Percentiles rank a stretch among this genome's conserved stretches.
Conservation (phyloP, 495 filamentous ascomycete species). For the Immersiella caudata region DNA sequence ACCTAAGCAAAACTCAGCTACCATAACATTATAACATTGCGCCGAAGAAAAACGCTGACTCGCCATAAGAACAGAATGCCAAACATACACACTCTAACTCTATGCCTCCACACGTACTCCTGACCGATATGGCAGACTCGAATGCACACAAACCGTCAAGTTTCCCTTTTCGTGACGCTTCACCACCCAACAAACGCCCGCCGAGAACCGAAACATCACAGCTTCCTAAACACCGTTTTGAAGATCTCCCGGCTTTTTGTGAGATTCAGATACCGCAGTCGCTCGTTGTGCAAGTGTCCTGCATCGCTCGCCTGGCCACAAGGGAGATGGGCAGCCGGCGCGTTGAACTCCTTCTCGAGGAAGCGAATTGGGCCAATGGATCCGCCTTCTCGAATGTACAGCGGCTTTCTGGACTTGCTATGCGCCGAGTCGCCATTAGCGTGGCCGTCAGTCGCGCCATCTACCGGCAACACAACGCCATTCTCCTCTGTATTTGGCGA, state of each 20-base stretch:
- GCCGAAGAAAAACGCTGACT: too few species aligned
- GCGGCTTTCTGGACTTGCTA: slow-evolving; percentile 54
- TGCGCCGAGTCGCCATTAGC: slow-evolving; percentile 22
- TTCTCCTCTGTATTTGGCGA: neutral
- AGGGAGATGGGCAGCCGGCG: slow-evolving; percentile 89
- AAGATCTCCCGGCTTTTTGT: slow-evolving; percentile 93
- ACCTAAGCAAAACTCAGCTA: too few species aligned
- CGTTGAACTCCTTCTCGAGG: slow-evolving; percentile 90
- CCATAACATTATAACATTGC: too few species aligned
- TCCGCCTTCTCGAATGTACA: slow-evolving; percentile 95
- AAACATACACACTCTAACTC: neutral
- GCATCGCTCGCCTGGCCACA: slow-evolving; percentile 94
- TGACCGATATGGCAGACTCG: neutral
- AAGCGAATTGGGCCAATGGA: slow-evolving; percentile 93
- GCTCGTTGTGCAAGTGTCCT: slow-evolving; percentile 94
- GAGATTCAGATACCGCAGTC: slow-evolving; percentile 82
- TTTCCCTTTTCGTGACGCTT: neutral
- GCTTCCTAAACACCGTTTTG: slow-evolving; percentile 70
- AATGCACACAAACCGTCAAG: neutral
- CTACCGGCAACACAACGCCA: slow-evolving; percentile 7
- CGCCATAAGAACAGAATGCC: neutral
- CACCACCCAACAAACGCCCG: neutral
- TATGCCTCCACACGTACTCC: neutral
- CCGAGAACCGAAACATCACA: slow-evolving; percentile 28
- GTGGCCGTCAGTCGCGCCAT: slow-evolving; percentile 12